These are phyloP conservation scores for Backusella australiensis DNA, from an alignment of 192 early-diverging fungal species.

Conservation along the genomic window DNA sequence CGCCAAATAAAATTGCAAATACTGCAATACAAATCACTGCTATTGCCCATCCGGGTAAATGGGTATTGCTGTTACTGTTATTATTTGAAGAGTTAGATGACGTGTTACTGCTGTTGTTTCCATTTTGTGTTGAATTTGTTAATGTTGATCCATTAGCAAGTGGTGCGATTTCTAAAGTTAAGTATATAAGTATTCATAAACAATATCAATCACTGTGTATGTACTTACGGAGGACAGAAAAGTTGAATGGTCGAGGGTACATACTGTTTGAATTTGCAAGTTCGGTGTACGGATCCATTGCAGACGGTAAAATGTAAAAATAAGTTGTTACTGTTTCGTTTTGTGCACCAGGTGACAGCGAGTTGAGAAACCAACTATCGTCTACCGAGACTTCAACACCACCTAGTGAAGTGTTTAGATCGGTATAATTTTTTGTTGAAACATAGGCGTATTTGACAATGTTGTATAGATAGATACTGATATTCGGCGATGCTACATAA, in stretches of 20 bases:
- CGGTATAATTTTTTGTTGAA: constrained; percentile 24
- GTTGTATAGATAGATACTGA: constrained; percentile 16
- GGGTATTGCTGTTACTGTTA: background rate
- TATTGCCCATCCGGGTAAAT: constrained; percentile 27
- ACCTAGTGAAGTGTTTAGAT: constrained; percentile 15
- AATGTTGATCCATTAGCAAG: background rate
- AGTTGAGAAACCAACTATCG: constrained; percentile 24
- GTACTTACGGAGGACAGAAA: constrained; percentile 32
- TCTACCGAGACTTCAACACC: constrained; percentile 16
- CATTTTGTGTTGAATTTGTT: background rate
- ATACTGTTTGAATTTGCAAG: constrained; percentile 7
- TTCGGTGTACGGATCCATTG: constrained; percentile 12
- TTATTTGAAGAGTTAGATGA: background rate
- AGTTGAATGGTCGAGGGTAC: constrained; percentile 28
- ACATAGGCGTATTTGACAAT: constrained; percentile 10
- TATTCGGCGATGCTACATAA: background rate
- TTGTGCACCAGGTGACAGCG: constrained; percentile 11
- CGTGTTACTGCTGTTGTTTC: background rate
- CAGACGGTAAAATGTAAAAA: constrained; percentile 16
- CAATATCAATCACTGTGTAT: background rate
- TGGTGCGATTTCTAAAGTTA: background rate
- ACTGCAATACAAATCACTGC: constrained; percentile 27
- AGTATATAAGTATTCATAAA: background rate
- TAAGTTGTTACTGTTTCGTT: constrained; percentile 18
- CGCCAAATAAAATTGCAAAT: constrained; percentile 18